These are phyloP conservation scores for Podaxis sp. DNA, from an alignment of 768 basidiomycete species.

Conservation along the genomic window DNA sequence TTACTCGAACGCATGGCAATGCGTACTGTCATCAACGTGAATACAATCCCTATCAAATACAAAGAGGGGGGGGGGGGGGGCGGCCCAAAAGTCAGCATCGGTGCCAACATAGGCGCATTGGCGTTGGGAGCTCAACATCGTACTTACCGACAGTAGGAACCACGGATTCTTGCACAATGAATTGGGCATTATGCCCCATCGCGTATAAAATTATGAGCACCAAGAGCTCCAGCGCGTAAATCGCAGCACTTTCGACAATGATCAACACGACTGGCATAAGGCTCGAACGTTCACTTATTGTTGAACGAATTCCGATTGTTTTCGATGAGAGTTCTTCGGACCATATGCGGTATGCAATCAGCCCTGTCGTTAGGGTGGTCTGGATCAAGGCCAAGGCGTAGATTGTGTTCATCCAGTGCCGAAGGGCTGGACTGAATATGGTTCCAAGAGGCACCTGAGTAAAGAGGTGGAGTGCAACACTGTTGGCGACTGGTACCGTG, in stretches of 20 bases:
- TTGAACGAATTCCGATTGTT: conserved; percentile 3
- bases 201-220: conserved; percentile 15
- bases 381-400: conserved; percentile 11
- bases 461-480: conserved; percentile 1
- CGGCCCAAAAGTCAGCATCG: neutral
- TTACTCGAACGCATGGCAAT: neutral
- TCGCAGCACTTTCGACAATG: conserved; percentile 15
- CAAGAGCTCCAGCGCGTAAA: conserved; percentile 14
- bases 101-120: neutral
- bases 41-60: conserved; percentile 4
- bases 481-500: neutral
- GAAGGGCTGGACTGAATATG: neutral
- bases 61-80: neutral
- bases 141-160: conserved; percentile 7
- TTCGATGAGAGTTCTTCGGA: conserved; percentile 3
- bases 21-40: neutral
- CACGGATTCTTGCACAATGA: conserved; percentile 8
- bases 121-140: no score
- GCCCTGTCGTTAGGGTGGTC: conserved; percentile 7
- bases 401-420: conserved; percentile 7
- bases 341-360: conserved; percentile 13
- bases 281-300: conserved; percentile 2
- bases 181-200: conserved; percentile 10
- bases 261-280: conserved; percentile 14
- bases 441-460: neutral